Base-by-base conservation (phyloP, 106 monocot genomes). In the Xerophyta viscosa region DNA sequence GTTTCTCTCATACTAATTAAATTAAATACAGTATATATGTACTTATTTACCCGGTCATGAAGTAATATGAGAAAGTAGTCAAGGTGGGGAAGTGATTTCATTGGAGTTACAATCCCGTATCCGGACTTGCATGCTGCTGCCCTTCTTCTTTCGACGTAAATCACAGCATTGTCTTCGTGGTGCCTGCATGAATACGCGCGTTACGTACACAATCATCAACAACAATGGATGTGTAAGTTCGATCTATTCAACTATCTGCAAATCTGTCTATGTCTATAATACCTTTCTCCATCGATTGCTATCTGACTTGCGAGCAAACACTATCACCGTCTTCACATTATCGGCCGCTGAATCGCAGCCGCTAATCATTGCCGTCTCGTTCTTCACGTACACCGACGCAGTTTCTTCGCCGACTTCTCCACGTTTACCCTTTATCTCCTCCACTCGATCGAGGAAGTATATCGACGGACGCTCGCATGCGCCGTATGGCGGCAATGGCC, bases 121-220 rank as follows among this genome's bases (percentile, higher is more conserved):
- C 26, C 43, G 47, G 4, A 92, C 70, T 37, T 81, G 67, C 59
- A 92, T 41, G 6, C 14, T 48, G 14, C 11, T 51, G 27, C 65
- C 70, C 47, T 2, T n/a, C 62, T 28, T 21, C 45, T 2, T 48
- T 26, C 66, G 28, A 4, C 62, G 71, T 29, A 60, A 62, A 24
- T 65, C 65, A 51, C 91, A 92, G 50, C 91, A 86, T 3, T 86
- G 86, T 52, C 91, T 54, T 22, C 91, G 52, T 21, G 91, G 86
- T 6, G 82, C 91, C 91, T 92, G 70, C 26, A 44, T 17, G 4
- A 4, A 44, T 17, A 44, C 8, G n/a, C 4, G 43, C 33, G 10
- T 33, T n/a, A n/a, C n/a, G n/a, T n/a, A n/a, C n/a, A n/a, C n/a
- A 33, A 33, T 6, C 11, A 6, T 33, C 11, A 11, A 11, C 5